Evolutionary conservation across 2,329 filamentous ascomycete genomes (phyloP).

Genomic region (Xylariaceae sp.): DNA sequence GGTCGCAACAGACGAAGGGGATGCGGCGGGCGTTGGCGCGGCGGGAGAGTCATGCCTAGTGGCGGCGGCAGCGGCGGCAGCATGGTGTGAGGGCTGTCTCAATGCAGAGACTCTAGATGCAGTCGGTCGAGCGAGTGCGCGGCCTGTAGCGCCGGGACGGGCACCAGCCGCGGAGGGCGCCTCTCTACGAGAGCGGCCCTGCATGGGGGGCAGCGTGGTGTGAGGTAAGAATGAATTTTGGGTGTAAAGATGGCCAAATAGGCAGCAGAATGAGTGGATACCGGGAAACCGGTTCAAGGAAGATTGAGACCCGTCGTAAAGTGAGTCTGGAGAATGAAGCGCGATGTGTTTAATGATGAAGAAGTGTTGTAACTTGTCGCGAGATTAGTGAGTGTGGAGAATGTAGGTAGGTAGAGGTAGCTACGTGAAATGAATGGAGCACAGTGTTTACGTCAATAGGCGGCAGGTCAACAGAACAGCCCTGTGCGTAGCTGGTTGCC

Average conservation of each 20-base stretch:
- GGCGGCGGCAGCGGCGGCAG: slow-evolving; percentile 17
- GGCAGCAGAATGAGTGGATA: slow-evolving; percentile 1
- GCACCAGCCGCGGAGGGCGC: slow-evolving; percentile 29
- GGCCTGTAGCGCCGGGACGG: slow-evolving; percentile 22
- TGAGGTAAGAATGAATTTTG: not conserved
- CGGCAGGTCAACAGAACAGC: not conserved
- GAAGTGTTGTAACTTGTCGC: not conserved
- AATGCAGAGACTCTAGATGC: slow-evolving; percentile 25
- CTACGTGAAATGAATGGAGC: not conserved
- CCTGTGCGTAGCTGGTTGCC: not conserved
- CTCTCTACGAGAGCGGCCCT: slow-evolving; percentile 31
- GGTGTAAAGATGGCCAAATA: not conserved
- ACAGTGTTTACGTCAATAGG: not conserved
- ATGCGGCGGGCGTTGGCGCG: slow-evolving; percentile 65
- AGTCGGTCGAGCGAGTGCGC: slow-evolving; percentile 23
- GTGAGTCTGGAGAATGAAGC: too few relatives aligned
- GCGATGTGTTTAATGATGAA: not conserved
- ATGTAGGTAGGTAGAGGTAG: not conserved
- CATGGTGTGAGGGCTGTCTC: slow-evolving; percentile 25
- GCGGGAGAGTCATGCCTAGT: slow-evolving; percentile 36
- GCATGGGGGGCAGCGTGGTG: slow-evolving; percentile 21
- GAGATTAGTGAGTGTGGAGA: slow-evolving; percentile 4
- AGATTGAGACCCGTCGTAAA: not conserved
- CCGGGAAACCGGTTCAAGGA: not conserved
- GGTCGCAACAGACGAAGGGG: slow-evolving; percentile 55